Percentiles rank a stretch among this genome's conserved stretches.
Evolutionary conservation across 169 alveolate genomes (phyloP).

Genomic region (Miamiensis avidus): DNA sequence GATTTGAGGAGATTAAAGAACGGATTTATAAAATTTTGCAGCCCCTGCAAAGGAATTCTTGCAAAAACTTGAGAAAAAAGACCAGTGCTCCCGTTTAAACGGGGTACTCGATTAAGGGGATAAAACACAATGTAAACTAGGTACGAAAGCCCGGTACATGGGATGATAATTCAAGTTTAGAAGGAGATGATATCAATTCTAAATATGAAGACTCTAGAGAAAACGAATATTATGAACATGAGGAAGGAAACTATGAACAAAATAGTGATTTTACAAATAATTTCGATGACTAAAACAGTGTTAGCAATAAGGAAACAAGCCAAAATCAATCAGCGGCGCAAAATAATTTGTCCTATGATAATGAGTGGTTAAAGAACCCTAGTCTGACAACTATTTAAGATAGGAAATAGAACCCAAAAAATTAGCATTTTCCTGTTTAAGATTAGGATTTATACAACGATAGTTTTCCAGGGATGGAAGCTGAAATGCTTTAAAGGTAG

Average conservation of each 20-base stretch:
- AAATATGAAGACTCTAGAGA: neutral
- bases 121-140: too few species aligned
- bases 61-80: neutral
- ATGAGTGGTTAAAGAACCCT: too few species aligned
- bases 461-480: too few species aligned
- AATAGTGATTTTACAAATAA: too few species aligned
- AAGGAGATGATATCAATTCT: neutral
- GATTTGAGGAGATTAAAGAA: constrained; percentile 18
- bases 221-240: neutral
- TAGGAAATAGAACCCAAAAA: neutral
- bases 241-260: neutral
- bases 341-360: too few species aligned
- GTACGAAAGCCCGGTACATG: too few species aligned
- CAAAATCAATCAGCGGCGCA: too few species aligned
- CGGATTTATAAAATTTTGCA: neutral
- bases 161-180: neutral
- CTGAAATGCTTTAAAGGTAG: too few species aligned
- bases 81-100: neutral
- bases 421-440: neutral
- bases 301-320: neutral
- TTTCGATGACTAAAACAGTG: neutral
- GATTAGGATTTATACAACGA: neutral
- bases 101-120: too few species aligned
- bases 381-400: too few species aligned
- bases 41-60: neutral